Evolutionary conservation across 306 rosid genomes (phyloP).

Genomic region (Vigna reflexopilosa): DNA sequence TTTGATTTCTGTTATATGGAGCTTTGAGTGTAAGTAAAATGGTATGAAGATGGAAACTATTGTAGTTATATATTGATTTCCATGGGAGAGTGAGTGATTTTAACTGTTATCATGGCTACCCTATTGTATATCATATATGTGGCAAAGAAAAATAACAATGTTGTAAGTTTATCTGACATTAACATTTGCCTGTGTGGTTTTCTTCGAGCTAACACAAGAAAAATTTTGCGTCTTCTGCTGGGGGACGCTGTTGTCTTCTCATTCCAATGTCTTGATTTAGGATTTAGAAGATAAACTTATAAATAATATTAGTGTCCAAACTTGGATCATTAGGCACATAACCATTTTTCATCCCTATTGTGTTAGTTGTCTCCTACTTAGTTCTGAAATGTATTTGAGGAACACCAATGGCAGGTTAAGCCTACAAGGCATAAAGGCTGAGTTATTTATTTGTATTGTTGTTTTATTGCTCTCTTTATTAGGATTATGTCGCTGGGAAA

Average conservation of each 20-base stretch:
- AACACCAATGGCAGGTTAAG: not conserved
- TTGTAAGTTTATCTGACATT: constrained; percentile 20
- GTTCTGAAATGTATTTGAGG: constrained; percentile 29
- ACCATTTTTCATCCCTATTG: not conserved
- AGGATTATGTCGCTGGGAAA: constrained; percentile 7
- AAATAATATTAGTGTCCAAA: not conserved
- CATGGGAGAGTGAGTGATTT: not conserved
- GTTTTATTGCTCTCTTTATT: constrained; percentile 24
- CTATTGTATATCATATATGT: constrained; percentile 9
- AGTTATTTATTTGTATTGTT: not conserved
- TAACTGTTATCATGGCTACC: not conserved
- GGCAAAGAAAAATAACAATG: constrained; percentile 32
- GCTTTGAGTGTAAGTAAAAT: constrained; percentile 34
- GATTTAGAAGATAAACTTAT: constrained; percentile 1
- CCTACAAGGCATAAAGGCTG: not conserved
- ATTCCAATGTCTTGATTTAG: not conserved
- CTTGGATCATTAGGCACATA: constrained; percentile 6
- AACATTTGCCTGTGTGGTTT: constrained; percentile 8
- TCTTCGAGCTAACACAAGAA: not conserved
- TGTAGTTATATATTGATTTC: constrained; percentile 13
- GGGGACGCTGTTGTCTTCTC: constrained; percentile 13
- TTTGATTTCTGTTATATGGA: constrained; percentile 26
- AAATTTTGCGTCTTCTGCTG: not conserved
- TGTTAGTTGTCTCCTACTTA: not conserved
- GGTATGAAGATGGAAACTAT: constrained; percentile 1